phyloP scores from a whole-genome alignment of 2,329 filamentous ascomycete genomes.

The Trichophyton mentagrophytes region DNA sequence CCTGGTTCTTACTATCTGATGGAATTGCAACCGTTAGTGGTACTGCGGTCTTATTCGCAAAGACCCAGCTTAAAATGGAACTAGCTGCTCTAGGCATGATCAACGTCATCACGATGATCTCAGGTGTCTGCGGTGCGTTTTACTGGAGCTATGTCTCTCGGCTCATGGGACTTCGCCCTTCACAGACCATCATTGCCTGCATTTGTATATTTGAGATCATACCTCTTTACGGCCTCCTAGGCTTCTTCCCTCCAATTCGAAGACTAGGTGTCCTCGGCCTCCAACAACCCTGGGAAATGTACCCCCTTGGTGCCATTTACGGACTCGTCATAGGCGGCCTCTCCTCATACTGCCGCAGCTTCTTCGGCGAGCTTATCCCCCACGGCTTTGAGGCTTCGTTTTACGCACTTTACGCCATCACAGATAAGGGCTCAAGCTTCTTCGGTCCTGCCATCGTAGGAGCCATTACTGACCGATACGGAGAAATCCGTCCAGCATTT shows the following conservation, averaged over 20 bases:
- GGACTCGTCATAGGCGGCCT: slow-evolving; percentile 90
- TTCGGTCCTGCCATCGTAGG: slow-evolving; percentile 93
- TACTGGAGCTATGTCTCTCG: slow-evolving; percentile 73
- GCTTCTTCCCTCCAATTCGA: slow-evolving; percentile 70
- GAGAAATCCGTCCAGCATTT: slow-evolving; percentile 75
- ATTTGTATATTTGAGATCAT: slow-evolving; percentile 86
- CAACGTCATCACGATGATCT: slow-evolving; percentile 77
- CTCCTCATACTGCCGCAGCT: slow-evolving; percentile 77
- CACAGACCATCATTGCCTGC: slow-evolving; percentile 84
- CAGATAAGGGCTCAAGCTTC: slow-evolving; percentile 86
- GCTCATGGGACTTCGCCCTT: slow-evolving; percentile 55
- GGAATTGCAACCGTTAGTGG: slow-evolving; percentile 89
- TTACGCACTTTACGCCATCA: slow-evolving; percentile 92
- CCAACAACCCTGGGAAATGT: slow-evolving; percentile 97
- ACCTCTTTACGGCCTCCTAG: slow-evolving; percentile 77
- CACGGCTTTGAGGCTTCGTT: slow-evolving; percentile 91
- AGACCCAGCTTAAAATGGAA: slow-evolving; percentile 82
- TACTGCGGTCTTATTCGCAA: slow-evolving; percentile 89
- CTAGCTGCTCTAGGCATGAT: slow-evolving; percentile 81
- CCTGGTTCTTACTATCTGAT: slow-evolving; percentile 91
- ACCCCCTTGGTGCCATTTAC: slow-evolving; percentile 77
- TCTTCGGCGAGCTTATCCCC: slow-evolving; percentile 89
- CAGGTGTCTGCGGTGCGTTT: slow-evolving; percentile 77
- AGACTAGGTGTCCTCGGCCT: slow-evolving; percentile 65
- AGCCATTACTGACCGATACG: slow-evolving; percentile 72